Evolutionary conservation across 1,284 basidiomycete genomes (phyloP).

Genomic region (Ceratobasidium sp.): DNA sequence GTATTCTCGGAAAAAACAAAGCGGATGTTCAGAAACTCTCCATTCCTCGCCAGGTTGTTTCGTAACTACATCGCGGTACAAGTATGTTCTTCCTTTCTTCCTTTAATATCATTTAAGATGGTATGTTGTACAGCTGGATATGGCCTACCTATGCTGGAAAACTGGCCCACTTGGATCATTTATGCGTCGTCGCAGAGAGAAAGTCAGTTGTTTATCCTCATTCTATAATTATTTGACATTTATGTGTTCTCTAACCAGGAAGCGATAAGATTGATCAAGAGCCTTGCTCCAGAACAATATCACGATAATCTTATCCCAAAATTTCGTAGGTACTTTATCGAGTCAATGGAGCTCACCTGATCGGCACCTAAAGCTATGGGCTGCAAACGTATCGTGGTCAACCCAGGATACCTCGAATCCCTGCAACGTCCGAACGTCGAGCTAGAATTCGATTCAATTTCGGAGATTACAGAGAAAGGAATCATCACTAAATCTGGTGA

Average conservation of each 20-base stretch:
- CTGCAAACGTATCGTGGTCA: conserved; percentile 64
- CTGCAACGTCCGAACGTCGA: conserved; percentile 62
- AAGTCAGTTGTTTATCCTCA: conserved; percentile 46
- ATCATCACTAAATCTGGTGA: conserved; percentile 53
- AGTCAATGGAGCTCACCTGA: neutral
- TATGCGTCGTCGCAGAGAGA: conserved; percentile 19
- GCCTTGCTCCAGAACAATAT: conserved; percentile 54
- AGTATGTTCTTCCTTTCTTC: too few species aligned
- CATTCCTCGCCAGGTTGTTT: conserved; percentile 57
- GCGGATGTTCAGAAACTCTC: conserved; percentile 57
- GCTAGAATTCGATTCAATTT: conserved; percentile 57
- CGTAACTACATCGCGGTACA: conserved; percentile 57
- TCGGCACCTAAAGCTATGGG: conserved; percentile 47
- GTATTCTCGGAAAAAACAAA: conserved; percentile 2
- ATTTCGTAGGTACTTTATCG: conserved; percentile 53
- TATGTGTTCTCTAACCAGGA: neutral
- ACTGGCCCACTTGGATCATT: neutral
- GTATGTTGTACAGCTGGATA: neutral
- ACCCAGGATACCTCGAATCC: conserved; percentile 60
- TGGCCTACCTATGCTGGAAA: neutral
- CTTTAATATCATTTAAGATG: too few species aligned
- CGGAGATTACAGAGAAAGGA: conserved; percentile 55
- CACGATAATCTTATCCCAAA: conserved; percentile 56
- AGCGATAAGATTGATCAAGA: conserved; percentile 2
- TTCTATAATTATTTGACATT: neutral